Percentiles rank a stretch among this genome's conserved stretches.
Evolutionary conservation across 2,329 filamentous ascomycete species (phyloP).

Genomic region (Pyricularia grisea): DNA sequence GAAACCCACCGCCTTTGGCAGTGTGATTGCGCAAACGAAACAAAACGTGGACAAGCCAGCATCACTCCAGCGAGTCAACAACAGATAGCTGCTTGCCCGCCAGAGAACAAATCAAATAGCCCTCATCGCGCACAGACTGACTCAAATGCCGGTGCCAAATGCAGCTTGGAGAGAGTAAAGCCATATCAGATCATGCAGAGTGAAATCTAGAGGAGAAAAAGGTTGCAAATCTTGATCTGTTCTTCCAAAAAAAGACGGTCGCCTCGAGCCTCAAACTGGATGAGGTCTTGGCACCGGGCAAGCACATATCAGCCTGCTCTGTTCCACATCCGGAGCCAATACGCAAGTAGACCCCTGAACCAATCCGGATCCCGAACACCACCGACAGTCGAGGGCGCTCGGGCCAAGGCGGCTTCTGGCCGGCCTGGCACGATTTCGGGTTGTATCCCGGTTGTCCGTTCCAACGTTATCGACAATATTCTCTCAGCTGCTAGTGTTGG

Average conservation of each 20-base stretch:
- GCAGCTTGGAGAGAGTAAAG: conserved; percentile 6
- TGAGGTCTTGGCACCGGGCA: not conserved
- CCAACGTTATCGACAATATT: conserved; percentile 3
- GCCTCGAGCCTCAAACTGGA: not conserved
- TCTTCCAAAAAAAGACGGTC: not conserved
- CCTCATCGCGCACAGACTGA: not conserved
- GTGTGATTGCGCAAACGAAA: not conserved
- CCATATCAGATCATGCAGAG: conserved; percentile 15
- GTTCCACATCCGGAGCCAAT: not conserved
- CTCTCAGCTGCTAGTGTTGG: not conserved
- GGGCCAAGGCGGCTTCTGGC: not conserved
- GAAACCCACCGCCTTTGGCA: not conserved
- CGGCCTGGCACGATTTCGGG: not conserved
- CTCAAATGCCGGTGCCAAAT: not conserved
- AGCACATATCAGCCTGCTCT: not conserved
- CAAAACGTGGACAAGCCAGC: not conserved
- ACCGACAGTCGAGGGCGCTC: not conserved
- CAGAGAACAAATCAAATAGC: not conserved
- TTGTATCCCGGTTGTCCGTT: not conserved
- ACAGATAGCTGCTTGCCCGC: not conserved
- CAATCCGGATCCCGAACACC: not conserved
- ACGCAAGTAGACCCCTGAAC: not conserved
- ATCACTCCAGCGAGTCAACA: not conserved
- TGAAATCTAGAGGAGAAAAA: conserved; percentile 11
- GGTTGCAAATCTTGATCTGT: conserved; percentile 5